Conservation (phyloP, 208 protist species). For the Crithidia sp. region DNA sequence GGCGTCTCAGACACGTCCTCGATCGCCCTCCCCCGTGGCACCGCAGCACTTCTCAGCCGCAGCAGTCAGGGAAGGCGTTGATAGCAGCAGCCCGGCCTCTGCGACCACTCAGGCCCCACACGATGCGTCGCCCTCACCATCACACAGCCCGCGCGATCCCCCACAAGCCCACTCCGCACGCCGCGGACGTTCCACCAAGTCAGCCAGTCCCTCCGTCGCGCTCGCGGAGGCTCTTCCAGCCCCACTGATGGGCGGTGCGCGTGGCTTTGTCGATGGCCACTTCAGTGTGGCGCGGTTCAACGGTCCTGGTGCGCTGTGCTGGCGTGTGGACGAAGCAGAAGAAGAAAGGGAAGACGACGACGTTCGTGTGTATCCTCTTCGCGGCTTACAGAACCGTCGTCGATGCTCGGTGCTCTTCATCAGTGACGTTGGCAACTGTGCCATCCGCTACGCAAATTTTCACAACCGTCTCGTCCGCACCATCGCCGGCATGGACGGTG, state of each 20-base stretch:
- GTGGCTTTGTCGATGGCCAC: slow-evolving; percentile 74
- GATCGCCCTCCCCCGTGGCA: slow-evolving; percentile 1
- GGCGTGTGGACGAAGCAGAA: slow-evolving; percentile 46
- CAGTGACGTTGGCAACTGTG: slow-evolving; percentile 78
- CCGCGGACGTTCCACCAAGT: slow-evolving; percentile 20
- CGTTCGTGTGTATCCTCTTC: slow-evolving; percentile 8
- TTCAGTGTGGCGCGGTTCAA: slow-evolving; percentile 73
- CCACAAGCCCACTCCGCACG: not conserved
- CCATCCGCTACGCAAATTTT: slow-evolving; percentile 77
- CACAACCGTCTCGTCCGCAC: slow-evolving; percentile 66
- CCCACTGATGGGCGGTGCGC: slow-evolving; percentile 48
- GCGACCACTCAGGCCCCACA: not conserved
- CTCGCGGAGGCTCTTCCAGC: slow-evolving; percentile 28
- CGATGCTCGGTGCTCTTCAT: slow-evolving; percentile 69
- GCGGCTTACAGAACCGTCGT: not conserved
- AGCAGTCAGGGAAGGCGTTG: no score
- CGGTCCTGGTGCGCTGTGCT: slow-evolving; percentile 71
- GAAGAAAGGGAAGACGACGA: not conserved
- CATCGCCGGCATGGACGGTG: slow-evolving; percentile 63
- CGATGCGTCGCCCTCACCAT: not conserved
- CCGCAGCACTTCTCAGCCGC: not conserved
- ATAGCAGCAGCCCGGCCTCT: not conserved
- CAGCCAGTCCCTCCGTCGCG: slow-evolving; percentile 24
- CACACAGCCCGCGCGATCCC: slow-evolving; percentile 3
- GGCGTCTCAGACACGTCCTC: not conserved